These are phyloP conservation scores for Blastobotrys illinoisensis DNA, from an alignment of 1,139 yeast species.

Conservation along the genomic window DNA sequence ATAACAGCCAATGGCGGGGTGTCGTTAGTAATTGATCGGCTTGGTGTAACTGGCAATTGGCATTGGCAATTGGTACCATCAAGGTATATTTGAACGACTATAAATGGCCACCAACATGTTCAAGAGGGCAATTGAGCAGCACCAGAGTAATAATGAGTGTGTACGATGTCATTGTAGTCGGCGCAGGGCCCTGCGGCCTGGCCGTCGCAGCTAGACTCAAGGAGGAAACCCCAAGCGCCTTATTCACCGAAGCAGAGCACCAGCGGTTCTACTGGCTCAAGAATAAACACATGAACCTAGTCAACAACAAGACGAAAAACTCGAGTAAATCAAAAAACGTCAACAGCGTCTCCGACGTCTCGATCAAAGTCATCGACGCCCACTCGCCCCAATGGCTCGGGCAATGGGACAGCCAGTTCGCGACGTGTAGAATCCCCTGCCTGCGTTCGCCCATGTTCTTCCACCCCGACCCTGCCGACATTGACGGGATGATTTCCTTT, in stretches of 20 bases:
- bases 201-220: constrained; percentile 17
- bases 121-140: neutral
- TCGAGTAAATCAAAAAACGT: constrained; percentile 5
- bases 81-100: neutral
- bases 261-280: constrained; percentile 19
- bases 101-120: neutral
- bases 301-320: constrained; percentile 6
- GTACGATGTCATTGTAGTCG: constrained; percentile 16
- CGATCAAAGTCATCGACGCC: constrained; percentile 15
- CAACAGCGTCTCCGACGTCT: constrained; percentile 6
- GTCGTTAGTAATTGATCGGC: neutral
- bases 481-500: constrained; percentile 43
- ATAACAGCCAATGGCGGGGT: neutral
- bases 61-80: neutral
- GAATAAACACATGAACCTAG: constrained; percentile 11
- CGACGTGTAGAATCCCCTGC: constrained; percentile 40
- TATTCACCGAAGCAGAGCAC: constrained; percentile 18
- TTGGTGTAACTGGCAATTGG: no score
- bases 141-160: constrained; percentile 2
- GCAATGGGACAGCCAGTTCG: constrained; percentile 45
- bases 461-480: constrained; percentile 44
- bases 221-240: constrained; percentile 17
- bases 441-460: constrained; percentile 49
- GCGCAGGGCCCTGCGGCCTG: constrained; percentile 19
- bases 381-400: constrained; percentile 28